A percentile compares a stretch with the other conserved stretches of the same genome.
Conservation (phyloP, 371 early-diverging fungal genomes). For the Actinomortierella ambigua region DNA sequence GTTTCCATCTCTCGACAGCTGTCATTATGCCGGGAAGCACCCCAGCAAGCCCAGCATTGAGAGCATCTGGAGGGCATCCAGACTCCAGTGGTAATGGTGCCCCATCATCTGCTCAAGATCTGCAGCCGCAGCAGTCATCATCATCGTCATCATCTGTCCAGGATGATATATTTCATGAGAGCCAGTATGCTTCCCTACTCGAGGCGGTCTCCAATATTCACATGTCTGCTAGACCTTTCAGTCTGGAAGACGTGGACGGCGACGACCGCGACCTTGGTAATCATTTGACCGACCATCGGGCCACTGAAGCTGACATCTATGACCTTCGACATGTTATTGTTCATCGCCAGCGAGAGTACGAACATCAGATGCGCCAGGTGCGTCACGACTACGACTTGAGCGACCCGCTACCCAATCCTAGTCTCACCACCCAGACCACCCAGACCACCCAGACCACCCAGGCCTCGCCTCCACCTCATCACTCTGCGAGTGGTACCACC, state of each 20-base stretch:
- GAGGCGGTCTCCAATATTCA: constrained; percentile 27
- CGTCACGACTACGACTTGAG: constrained; percentile 5
- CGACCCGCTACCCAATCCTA: no score
- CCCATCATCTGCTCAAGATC: no score
- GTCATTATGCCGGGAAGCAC: no score
- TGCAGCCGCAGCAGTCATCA: no score
- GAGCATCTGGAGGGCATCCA: no score
- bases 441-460: constrained; percentile 1
- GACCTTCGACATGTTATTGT: constrained; percentile 35
- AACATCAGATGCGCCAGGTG: constrained; percentile 17
- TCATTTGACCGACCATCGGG: not conserved
- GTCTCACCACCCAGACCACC: not conserved
- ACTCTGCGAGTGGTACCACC: no score
- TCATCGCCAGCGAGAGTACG: constrained; percentile 27
- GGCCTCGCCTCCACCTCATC: no score
- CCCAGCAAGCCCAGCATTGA: no score
- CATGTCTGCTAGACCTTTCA: constrained; percentile 8
- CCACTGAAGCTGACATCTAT: constrained; percentile 17
- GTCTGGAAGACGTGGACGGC: not conserved
- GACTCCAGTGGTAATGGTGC: no score
- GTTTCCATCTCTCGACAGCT: no score
- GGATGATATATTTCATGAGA: constrained; percentile 20
- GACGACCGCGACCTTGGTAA: not conserved
- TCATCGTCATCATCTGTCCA: constrained; percentile 16
- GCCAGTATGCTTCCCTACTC: constrained; percentile 22